phyloP scores from a whole-genome alignment of 2,329 filamentous ascomycete genomes.

The Hymenoscyphus fraxineus region DNA sequence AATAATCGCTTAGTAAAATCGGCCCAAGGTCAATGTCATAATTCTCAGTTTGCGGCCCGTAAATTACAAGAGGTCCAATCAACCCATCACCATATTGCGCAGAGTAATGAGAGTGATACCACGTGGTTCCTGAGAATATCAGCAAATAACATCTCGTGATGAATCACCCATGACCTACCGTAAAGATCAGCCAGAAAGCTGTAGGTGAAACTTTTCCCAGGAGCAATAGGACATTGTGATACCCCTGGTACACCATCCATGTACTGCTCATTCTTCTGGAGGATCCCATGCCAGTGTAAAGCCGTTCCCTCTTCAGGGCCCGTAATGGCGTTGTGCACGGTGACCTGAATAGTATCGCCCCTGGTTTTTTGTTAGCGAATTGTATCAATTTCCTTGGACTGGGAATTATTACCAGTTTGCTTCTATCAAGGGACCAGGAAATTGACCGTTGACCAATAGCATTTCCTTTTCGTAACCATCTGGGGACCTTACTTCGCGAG shows the following conservation, averaged over 20 bases:
- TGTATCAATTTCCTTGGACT: no score
- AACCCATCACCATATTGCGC: conserved; percentile 45
- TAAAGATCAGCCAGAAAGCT: conserved; percentile 34
- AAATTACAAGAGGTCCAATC: conserved; percentile 57
- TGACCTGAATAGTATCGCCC: conserved; percentile 51
- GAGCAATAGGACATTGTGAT: conserved; percentile 63
- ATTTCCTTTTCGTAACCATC: conserved; percentile 35
- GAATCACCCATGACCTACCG: conserved; percentile 32
- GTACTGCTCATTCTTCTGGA: conserved; percentile 38
- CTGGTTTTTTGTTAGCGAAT: conserved; percentile 3
- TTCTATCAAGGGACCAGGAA: conserved; percentile 34
- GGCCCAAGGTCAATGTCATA: conserved; percentile 53
- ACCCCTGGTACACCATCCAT: conserved; percentile 45
- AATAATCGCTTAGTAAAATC: conserved; percentile 40
- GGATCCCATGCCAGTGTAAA: conserved; percentile 46
- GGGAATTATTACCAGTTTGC: conserved; percentile 33
- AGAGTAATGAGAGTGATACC: conserved; percentile 60
- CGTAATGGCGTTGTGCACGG: conserved; percentile 65
- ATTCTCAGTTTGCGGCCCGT: conserved; percentile 54
- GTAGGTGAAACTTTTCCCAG: conserved; percentile 36
- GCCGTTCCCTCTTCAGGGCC: conserved; percentile 35
- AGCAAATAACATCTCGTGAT: neutral
- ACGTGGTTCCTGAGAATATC: conserved; percentile 37
- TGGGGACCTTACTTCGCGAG: conserved; percentile 30
- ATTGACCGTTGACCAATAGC: conserved; percentile 34